Base-by-base conservation (phyloP, 2,329 filamentous ascomycete species). In the Fusarium irregulare region DNA sequence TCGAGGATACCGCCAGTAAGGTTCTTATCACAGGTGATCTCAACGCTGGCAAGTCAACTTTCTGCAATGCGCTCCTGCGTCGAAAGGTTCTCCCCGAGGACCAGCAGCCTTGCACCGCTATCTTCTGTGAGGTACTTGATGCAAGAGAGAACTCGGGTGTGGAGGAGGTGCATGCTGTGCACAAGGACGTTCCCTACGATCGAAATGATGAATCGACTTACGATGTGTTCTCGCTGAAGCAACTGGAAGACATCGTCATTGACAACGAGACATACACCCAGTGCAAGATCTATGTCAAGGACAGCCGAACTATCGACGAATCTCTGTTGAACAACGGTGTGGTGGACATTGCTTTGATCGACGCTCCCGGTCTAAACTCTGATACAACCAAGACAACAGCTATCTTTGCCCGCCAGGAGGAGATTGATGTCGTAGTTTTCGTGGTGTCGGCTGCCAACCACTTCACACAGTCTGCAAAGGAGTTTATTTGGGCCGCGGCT, bases 401-500 rank as follows among this genome's bases (percentile, higher is more conserved):
- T 21, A 92, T 99, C 9, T 99, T 99, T 79, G 96, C 96, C 25
- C 88, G 96, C 60, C 96, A 99, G 78, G 96, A 99, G 79, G 96
- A 99, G 81, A 99, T 99, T 69, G 96, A 99, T 75, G 96, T 99
- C 0, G 96, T 99, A 2, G 94, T 99, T 0, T 99, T 99, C 75
- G 96, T 99, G 34, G 96, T 99, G 7, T 98, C 94, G 13, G 96
- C 96, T 4, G 94, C 95, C 27, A 99, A 99, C 72, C 96, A 99
- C 80, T 98, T 99, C 78, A 99, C 96, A 0, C 89, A 97, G 57
- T 97, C 96, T 1, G 94, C 96, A n/a, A 97, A 93, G 80, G 96
- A 99, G 75, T 99, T 99, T 76, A 97, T 99, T 67, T 92, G 93
- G 85, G 95, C 95, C 53, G 96, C 96, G 3, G 96, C 96, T 1